Percentiles rank a stretch among this genome's conserved stretches.
These are phyloP conservation scores for Ascoidea asiatica DNA, from an alignment of 805 yeast genomes.

Conservation along the genomic window DNA sequence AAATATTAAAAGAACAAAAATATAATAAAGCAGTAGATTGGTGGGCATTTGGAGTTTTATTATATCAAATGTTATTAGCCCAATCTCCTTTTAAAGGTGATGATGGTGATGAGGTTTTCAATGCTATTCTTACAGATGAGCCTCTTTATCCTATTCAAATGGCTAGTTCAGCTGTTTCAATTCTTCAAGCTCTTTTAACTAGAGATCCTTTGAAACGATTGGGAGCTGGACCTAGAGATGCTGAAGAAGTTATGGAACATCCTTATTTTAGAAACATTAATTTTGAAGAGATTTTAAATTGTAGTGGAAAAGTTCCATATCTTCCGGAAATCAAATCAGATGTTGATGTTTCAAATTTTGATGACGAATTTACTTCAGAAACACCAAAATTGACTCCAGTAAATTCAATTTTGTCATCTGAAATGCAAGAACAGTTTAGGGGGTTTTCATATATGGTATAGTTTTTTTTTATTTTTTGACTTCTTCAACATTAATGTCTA, in stretches of 20 bases:
- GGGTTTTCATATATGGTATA: slow-evolving; percentile 72
- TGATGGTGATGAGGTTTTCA: slow-evolving; percentile 92
- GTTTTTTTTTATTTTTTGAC: no score
- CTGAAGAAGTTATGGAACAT: slow-evolving; percentile 88
- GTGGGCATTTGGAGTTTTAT: slow-evolving; percentile 98
- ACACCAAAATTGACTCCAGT: slow-evolving; percentile 93
- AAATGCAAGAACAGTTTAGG: slow-evolving; percentile 92
- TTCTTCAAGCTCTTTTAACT: slow-evolving; percentile 79
- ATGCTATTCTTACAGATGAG: slow-evolving; percentile 92
- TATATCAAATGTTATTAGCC: slow-evolving; percentile 92
- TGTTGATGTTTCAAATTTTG: slow-evolving; percentile 87
- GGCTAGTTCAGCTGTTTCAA: slow-evolving; percentile 93
- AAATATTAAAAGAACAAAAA: slow-evolving; percentile 82
- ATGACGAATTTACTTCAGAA: slow-evolving; percentile 87
- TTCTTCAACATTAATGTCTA: no score
- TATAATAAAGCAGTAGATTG: slow-evolving; percentile 95
- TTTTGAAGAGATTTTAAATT: slow-evolving; percentile 70
- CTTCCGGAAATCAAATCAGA: slow-evolving; percentile 78
- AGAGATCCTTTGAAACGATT: slow-evolving; percentile 77
- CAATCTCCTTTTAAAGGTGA: slow-evolving; percentile 97
- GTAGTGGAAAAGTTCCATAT: slow-evolving; percentile 76
- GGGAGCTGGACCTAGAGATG: slow-evolving; percentile 83
- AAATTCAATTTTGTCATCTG: slow-evolving; percentile 70
- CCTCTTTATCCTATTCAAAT: slow-evolving; percentile 93
- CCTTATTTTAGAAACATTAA: slow-evolving; percentile 84